Conservation (phyloP, 2,329 filamentous ascomycete genomes). For the Clarireedia paspali region DNA sequence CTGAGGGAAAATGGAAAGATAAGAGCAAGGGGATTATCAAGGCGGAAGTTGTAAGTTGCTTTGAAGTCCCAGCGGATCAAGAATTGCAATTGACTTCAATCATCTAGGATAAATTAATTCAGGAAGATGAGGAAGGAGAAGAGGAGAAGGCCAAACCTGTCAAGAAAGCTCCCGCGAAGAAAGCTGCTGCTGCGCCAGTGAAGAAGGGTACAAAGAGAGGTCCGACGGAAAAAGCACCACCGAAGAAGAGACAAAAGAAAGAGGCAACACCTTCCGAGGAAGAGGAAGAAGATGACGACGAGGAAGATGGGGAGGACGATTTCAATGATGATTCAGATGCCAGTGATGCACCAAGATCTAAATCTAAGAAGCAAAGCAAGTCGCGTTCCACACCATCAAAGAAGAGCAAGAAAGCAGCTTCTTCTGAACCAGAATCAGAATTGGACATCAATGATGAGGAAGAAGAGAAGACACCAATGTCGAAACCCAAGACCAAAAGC, state of each 20-base stretch:
- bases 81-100: background rate
- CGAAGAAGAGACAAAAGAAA: conserved; percentile 28
- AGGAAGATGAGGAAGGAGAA: conserved; percentile 12
- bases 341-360: conserved; percentile 13
- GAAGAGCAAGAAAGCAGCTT: background rate
- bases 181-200: conserved; percentile 31
- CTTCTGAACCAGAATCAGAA: conserved; percentile 3
- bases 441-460: conserved; percentile 11
- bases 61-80: background rate
- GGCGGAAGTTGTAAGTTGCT: conserved; percentile 40
- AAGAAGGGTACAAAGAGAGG: conserved; percentile 30
- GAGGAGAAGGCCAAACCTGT: conserved; percentile 3
- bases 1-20: conserved; percentile 44
- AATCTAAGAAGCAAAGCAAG: conserved; percentile 13
- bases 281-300: conserved; percentile 17
- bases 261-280: conserved; percentile 21
- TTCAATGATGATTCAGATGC: conserved; percentile 3
- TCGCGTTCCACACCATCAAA: conserved; percentile 8
- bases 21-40: conserved; percentile 53
- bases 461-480: conserved; percentile 12
- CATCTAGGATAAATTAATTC: conserved; percentile 8
- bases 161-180: conserved; percentile 3
- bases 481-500: background rate
- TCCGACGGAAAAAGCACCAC: conserved; percentile 33
- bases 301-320: conserved; percentile 1